Percentiles rank a stretch among this genome's conserved stretches.
Evolutionary conservation across 495 filamentous ascomycete genomes (phyloP).

Genomic region (Aspergillus ostianus): DNA sequence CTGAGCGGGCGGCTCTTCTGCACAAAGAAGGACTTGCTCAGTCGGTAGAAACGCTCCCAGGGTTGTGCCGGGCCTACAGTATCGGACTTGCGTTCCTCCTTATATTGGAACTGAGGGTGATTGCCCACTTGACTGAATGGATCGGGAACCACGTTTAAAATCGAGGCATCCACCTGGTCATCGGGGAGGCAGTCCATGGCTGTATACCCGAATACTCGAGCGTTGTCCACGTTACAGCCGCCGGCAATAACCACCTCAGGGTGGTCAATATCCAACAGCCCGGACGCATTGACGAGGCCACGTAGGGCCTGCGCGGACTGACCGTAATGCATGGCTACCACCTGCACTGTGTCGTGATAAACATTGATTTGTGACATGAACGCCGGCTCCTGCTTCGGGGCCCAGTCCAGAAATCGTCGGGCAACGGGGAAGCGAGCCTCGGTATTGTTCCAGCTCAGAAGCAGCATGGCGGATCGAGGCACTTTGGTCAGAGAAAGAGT

Average conservation of each 20-base stretch:
- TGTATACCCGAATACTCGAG: not conserved
- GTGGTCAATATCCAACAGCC: not conserved
- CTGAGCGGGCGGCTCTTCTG: not conserved
- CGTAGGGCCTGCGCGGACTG: not conserved
- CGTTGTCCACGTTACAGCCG: not conserved
- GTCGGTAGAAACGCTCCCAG: not conserved
- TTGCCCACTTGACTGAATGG: not conserved
- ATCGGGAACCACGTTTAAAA: not conserved
- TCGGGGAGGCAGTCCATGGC: not conserved
- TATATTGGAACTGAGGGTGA: not conserved
- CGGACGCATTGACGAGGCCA: not conserved
- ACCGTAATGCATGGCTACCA: not conserved
- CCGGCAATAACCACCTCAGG: not conserved
- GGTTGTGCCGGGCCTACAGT: not conserved
- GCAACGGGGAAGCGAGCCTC: not conserved
- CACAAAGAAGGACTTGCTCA: not conserved
- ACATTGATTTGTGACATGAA: not conserved
- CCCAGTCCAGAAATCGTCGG: not conserved
- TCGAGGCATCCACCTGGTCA: not conserved
- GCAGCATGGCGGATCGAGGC: conserved; percentile 1
- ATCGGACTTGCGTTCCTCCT: not conserved
- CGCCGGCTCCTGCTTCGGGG: not conserved
- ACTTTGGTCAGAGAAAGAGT: not conserved
- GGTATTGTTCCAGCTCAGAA: not conserved
- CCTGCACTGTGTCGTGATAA: not conserved